Evolutionary conservation across 2,329 filamentous ascomycete genomes (phyloP), one percentile per base, ranked within the genome.

Genomic region (Oidium heveae): DNA sequence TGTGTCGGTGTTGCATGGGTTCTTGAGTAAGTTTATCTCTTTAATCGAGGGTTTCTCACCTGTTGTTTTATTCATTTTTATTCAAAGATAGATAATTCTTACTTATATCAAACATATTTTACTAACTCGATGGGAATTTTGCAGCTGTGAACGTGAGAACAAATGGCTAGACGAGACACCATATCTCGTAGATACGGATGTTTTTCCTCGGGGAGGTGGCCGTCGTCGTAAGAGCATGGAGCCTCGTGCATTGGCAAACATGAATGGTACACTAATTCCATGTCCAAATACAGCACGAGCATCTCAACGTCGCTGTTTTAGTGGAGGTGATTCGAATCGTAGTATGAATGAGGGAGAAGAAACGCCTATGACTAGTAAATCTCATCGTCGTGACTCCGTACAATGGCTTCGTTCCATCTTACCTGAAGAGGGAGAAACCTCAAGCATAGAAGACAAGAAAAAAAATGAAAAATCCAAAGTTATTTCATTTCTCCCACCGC

Each of bases 1-100:
- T 93, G 86, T 67, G 86, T 94, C 55, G 86, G 86, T 52, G 83
- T 93, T 50, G 80, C 80, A 59, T 94, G 86, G 86, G 83, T 91
- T 55, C 74, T 94, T 58, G 86, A 94, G 82, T 86, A 76, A 75
- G 81, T 76, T 56, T 33, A 34, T 4, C 20, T 49, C 2, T 41
- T 54, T n/a, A 46, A 33, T n/a, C 7, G 33, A 44, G 37, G 36
- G 20, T 39, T 2, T 43, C 39, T 43, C 2, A 15, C 15, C 39
- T n/a, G 1, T 41, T 41, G 13, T 12, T 28, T 6, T 28, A 3
- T 28, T 28, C 24, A 28, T 3, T 6, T 28, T 28, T 28, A 28
- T 28, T 28, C 24, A 28, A 3, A 28, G 24, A 28, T 6, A 28
- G 24, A 28, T 28, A 28, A 6, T 28, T 28, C 24, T 3, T 28